A percentile compares a stretch with the other conserved stretches of the same genome.
Conservation (phyloP, 78 protist genomes). For the Speleostelium caveatum region DNA sequence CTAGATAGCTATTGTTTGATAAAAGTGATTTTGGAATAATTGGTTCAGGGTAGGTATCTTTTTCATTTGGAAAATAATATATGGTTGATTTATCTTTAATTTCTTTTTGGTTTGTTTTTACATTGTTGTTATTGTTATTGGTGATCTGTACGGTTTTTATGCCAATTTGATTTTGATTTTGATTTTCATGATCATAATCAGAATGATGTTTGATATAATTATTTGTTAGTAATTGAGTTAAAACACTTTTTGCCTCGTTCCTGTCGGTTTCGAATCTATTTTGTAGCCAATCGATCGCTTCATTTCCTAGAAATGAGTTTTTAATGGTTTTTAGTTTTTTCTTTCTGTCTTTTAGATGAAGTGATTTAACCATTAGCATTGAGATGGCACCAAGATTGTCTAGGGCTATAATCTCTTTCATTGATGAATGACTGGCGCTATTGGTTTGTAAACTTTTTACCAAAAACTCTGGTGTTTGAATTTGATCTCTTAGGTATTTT, state of each 20-base stretch:
- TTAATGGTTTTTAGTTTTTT: constrained; percentile 8
- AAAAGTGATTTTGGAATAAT: constrained; percentile 39
- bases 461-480: not conserved
- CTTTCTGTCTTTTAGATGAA: constrained; percentile 50
- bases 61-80: constrained; percentile 25
- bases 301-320: constrained; percentile 45
- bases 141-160: not conserved
- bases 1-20: constrained; percentile 11
- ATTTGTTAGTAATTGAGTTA: not conserved
- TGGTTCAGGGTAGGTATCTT: constrained; percentile 46
- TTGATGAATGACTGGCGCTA: not conserved
- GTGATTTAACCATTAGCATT: constrained; percentile 7
- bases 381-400: constrained; percentile 38
- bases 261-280: constrained; percentile 2
- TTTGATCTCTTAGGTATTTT: constrained; percentile 3
- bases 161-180: not conserved
- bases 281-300: constrained; percentile 57
- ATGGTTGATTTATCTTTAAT: constrained; percentile 69
- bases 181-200: not conserved
- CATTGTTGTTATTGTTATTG: not conserved
- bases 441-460: not conserved
- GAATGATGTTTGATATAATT: constrained; percentile 40
- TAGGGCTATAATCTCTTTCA: constrained; percentile 12
- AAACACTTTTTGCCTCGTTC: constrained; percentile 7
- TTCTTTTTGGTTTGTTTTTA: not conserved